Conservation (phyloP, 495 filamentous ascomycete genomes). For the Neurospora hispaniola region DNA sequence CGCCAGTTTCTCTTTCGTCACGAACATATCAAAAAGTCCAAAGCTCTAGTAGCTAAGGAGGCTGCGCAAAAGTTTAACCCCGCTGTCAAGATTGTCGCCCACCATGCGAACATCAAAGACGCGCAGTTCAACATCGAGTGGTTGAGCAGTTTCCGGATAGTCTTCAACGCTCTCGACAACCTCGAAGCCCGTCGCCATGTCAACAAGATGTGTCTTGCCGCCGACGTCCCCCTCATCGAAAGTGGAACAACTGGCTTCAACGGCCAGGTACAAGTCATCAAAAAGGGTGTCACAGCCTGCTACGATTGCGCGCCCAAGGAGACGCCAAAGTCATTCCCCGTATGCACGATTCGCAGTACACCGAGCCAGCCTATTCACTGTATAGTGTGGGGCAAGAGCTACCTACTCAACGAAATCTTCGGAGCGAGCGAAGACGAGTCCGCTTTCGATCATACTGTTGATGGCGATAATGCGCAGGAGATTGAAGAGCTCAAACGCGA, state of each 20-base stretch:
- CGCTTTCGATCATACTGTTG: constrained; percentile 62
- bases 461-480: constrained; percentile 78
- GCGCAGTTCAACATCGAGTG: constrained; percentile 79
- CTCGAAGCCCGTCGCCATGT: constrained; percentile 90
- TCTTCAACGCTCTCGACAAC: constrained; percentile 97
- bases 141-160: constrained; percentile 73
- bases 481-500: constrained; percentile 78
- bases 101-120: constrained; percentile 96
- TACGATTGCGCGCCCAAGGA: constrained; percentile 91
- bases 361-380: constrained; percentile 95
- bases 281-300: constrained; percentile 87
- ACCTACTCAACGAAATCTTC: constrained; percentile 88
- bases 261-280: constrained; percentile 93
- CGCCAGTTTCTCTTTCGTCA: constrained; percentile 95
- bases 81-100: constrained; percentile 73
- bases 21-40: constrained; percentile 96
- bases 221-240: constrained; percentile 84
- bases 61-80: constrained; percentile 87
- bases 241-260: constrained; percentile 98
- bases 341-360: constrained; percentile 94
- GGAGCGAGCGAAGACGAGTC: constrained; percentile 81
- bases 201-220: constrained; percentile 93
- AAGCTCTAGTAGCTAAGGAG: constrained; percentile 91
- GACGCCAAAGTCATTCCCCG: constrained; percentile 79
- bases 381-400: constrained; percentile 99